These are phyloP conservation scores for Dictyostelium brefeldianum DNA, from an alignment of 78 protist genomes.

Conservation along the genomic window DNA sequence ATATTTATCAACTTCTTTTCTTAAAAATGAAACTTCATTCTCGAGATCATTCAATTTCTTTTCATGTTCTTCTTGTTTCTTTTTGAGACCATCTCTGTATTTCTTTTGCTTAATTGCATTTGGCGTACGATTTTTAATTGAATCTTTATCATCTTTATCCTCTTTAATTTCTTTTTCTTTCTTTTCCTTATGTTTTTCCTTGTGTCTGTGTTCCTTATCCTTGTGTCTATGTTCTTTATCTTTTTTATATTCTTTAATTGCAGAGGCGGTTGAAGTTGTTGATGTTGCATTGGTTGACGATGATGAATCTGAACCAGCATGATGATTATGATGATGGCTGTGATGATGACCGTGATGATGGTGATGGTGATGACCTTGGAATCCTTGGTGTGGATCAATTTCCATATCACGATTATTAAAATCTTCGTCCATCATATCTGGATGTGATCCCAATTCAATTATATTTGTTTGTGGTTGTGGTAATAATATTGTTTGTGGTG, in stretches of 20 bases:
- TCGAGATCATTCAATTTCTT: slow-evolving; percentile 1
- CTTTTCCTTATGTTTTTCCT: not conserved
- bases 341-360: not conserved
- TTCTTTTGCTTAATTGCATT: slow-evolving; percentile 78
- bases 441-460: not conserved
- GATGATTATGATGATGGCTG: too few relatives aligned
- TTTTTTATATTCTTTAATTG: not conserved
- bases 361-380: slow-evolving; percentile 18
- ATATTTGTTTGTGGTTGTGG: not conserved
- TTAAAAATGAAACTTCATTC: not conserved
- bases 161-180: not conserved
- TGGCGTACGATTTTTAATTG: slow-evolving; percentile 32
- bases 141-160: not conserved
- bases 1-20: slow-evolving; percentile 2
- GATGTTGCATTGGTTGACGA: not conserved
- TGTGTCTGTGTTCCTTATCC: not conserved
- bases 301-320: not conserved
- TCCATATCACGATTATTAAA: not conserved
- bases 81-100: slow-evolving; percentile 71
- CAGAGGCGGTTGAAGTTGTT: not conserved
- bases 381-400: slow-evolving; percentile 15
- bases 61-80: slow-evolving; percentile 74
- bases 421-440: slow-evolving; percentile 8
- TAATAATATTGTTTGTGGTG: not conserved
- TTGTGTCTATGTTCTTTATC: not conserved